These are phyloP conservation scores for Escallonia rubra DNA, from an alignment of 129 eudicot genomes.

Conservation along the genomic window DNA sequence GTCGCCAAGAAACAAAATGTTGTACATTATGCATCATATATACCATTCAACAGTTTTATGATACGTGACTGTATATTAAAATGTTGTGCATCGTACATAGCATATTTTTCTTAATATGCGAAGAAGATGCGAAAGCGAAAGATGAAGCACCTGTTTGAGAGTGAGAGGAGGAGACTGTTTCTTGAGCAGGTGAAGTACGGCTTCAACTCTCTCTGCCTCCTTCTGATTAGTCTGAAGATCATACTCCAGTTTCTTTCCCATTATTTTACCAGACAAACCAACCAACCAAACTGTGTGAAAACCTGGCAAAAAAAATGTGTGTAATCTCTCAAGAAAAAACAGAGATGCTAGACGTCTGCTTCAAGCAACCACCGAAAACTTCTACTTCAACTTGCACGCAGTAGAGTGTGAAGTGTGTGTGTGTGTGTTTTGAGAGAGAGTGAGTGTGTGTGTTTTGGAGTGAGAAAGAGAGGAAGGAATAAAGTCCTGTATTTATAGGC, in stretches of 20 bases:
- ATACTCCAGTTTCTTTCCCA: slow-evolving; percentile 56
- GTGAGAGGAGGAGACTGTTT: slow-evolving; percentile 77
- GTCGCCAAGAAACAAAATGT: too few species aligned
- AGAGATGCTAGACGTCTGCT: slow-evolving; percentile 44
- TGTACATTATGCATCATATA: too few species aligned
- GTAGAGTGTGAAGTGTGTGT: slow-evolving; percentile 6
- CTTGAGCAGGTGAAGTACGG: slow-evolving; percentile 70
- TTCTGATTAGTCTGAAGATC: slow-evolving; percentile 21
- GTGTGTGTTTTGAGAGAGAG: slow-evolving; percentile 9
- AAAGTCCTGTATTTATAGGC: slow-evolving; percentile 40
- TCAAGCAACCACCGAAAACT: slow-evolving; percentile 44
- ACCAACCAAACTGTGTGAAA: neutral
- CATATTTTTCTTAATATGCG: too few species aligned
- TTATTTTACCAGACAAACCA: slow-evolving; percentile 8
- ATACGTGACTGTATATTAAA: too few species aligned
- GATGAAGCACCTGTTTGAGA: slow-evolving; percentile 62
- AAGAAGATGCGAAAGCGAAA: neutral
- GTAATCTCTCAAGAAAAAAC: slow-evolving; percentile 23
- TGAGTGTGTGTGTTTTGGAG: neutral
- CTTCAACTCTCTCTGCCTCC: slow-evolving; percentile 51
- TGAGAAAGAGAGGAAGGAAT: slow-evolving; percentile 13
- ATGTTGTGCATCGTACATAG: too few species aligned
- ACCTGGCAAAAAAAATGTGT: neutral
- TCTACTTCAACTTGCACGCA: neutral
- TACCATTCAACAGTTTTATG: too few species aligned